Evolutionary conservation across 1,284 basidiomycete genomes (phyloP).

Genomic region (Anthracocystis setariae): DNA sequence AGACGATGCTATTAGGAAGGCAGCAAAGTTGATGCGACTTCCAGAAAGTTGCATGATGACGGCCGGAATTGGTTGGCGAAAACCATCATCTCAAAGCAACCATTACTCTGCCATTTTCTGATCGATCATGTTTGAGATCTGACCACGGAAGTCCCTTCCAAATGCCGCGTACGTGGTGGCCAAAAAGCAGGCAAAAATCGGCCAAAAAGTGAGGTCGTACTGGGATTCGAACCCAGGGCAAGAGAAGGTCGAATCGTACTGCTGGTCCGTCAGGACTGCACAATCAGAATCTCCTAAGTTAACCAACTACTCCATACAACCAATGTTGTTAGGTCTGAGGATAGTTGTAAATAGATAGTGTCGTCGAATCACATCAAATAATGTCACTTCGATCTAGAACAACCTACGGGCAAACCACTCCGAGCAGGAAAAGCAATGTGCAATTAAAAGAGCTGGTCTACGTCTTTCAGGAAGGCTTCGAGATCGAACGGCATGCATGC

Average conservation of each 20-base stretch:
- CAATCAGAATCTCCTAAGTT: slow-evolving; percentile 49
- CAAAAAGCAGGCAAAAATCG: not conserved
- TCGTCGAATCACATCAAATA: no score
- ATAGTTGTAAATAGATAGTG: not conserved
- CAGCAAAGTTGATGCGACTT: no score
- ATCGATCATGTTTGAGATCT: no score
- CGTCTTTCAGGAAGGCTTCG: slow-evolving; percentile 33
- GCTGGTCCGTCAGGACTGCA: slow-evolving; percentile 1
- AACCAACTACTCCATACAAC: slow-evolving; percentile 48
- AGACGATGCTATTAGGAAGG: no score
- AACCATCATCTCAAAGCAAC: no score
- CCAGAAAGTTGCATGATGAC: no score
- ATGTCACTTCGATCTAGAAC: no score
- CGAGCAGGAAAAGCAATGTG: not conserved
- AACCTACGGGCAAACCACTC: no score
- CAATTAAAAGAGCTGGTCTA: slow-evolving; percentile 32
- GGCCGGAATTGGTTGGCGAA: no score
- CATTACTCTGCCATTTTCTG: no score
- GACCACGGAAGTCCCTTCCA: no score
- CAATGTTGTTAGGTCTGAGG: not conserved
- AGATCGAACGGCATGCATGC: slow-evolving; percentile 29
- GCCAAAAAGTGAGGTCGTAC: slow-evolving; percentile 33
- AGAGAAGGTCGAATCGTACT: slow-evolving; percentile 34
- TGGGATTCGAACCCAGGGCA: slow-evolving; percentile 56
- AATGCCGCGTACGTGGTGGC: no score